A percentile compares a stretch with the other conserved stretches of the same genome.
These are phyloP conservation scores for Aristolochia contorta DNA, from an alignment of 164 flowering plant species.

Conservation along the genomic window DNA sequence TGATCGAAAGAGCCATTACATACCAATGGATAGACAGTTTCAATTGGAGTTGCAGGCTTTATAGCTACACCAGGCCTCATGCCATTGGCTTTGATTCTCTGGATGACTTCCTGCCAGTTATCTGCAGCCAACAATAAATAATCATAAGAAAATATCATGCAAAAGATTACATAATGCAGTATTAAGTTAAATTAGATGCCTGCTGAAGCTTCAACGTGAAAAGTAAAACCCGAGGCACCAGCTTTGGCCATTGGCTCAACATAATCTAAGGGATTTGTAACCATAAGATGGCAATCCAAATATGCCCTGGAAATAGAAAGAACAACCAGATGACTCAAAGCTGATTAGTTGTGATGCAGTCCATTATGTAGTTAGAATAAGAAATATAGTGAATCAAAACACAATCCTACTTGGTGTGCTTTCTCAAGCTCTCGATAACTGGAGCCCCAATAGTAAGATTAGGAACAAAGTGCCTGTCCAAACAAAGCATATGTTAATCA, in stretches of 20 bases:
- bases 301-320: slow-evolving; percentile 49
- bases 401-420: slow-evolving; percentile 68
- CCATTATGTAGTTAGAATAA: neutral
- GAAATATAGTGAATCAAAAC: slow-evolving; percentile 1
- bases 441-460: slow-evolving; percentile 97
- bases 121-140: slow-evolving; percentile 32
- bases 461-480: slow-evolving; percentile 85
- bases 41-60: slow-evolving; percentile 88
- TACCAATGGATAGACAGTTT: slow-evolving; percentile 94
- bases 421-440: slow-evolving; percentile 83
- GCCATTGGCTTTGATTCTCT: slow-evolving; percentile 64
- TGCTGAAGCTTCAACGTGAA: slow-evolving; percentile 87
- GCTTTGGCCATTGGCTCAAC: slow-evolving; percentile 86
- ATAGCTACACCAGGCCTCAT: slow-evolving; percentile 90
- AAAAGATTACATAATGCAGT: neutral
- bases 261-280: slow-evolving; percentile 95
- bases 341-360: no score
- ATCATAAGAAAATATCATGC: neutral
- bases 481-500: slow-evolving; percentile 7
- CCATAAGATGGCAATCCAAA: slow-evolving; percentile 98
- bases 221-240: slow-evolving; percentile 98
- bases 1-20: neutral
- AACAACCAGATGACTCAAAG: neutral
- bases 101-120: slow-evolving; percentile 84
- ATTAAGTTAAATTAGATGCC: slow-evolving; percentile 26